Base-by-base conservation (phyloP, 1,139 yeast species). In the Lodderomyces pseudojiufengensis region DNA sequence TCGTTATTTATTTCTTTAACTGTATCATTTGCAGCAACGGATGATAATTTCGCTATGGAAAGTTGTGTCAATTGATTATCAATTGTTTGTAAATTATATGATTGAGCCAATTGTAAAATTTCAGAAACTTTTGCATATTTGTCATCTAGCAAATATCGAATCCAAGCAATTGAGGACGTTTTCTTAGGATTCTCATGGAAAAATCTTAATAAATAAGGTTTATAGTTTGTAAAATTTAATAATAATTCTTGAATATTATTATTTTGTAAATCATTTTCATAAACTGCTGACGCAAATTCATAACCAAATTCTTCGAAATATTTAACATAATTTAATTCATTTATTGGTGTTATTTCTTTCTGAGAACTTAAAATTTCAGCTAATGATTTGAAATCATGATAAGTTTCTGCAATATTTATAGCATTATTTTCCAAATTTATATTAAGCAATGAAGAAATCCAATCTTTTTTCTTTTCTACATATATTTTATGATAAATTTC, bases 81-180 rank as follows among this genome's bases (percentile, higher is more conserved):
- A 33, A 75, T 63, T 10, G 61, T 56, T 13, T 73, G 78, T 15
- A 64, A 66, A 2, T 37, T 30, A 15, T 18, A 18, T 13, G 54
- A 49, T 14, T 59, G 50, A 3, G 76, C 69, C 6, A 77, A 67
- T 4, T 55, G 47, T 18, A 86, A 60, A 0, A 71, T 63, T 7
- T 56, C 49, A 1, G 82, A 65, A 0, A 90, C 92, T 3, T 55
- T 50, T 3, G 41, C 43, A 50, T 70, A 83, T 4, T 79, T 65
- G 3, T 61, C 65, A 44, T 72, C 76, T 26, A 75, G 53, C 13
- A 86, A 56, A 39, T 82, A 75, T 40, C 78, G 71, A 26, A 87
- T 80, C 97, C 97, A 88, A 1, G 88, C 72, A 31, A 86, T 71
- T 29, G 70, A 62, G 3, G 77, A 74, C 35, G 79, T 75, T 40